Base-by-base conservation (phyloP, 768 basidiomycete genomes). In the Leccinum broughii region DNA sequence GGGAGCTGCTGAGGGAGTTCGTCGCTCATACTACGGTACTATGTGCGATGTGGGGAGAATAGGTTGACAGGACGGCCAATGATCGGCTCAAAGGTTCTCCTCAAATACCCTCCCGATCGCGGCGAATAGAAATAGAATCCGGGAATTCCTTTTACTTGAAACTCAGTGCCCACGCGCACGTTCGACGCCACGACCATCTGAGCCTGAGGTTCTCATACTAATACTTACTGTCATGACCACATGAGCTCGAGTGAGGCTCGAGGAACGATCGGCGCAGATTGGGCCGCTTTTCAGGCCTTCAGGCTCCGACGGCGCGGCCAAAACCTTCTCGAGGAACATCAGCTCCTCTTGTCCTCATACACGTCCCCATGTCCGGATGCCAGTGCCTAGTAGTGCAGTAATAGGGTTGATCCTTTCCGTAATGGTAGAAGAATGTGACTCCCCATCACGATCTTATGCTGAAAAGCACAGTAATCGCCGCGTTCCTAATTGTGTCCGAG, bases 1-100 rank as follows among this genome's bases (percentile, higher is more conserved):
- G 72, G 73, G 39, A 73, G 71, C 44, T 62, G 64, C 30, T 73
- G 71, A 17, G 71, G 70, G 52, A 51, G 63, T 11, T 54, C 57
- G 22, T 72, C 70, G 17, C 51, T 61, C 70, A 72, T 72, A 22
- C 17, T 41, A 41, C 11, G 51, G 30, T 13, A 10, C 22, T 11
- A 35, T 35, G 32, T 0, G 20, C 22, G 35, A 32, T 35, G 41
- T 15, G 22, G 9, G 28, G n/a, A 34, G 11, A 26, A 24, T 8
- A 51, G 3, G 9, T 32, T 17, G 39, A 41, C 8, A 41, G 39
- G 39, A 41, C 8, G 17, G 39, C 35, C 35, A 1, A 6, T n/a
- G 39, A 41, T 46, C 44, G 44, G 44, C 10, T 8, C 20, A 46
- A 46, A 20, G 20, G 28, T n/a, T n/a, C 51, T 32, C 13, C 51